These are phyloP conservation scores for Penicillium lividum DNA, from an alignment of 495 filamentous ascomycete species.

Conservation along the genomic window DNA sequence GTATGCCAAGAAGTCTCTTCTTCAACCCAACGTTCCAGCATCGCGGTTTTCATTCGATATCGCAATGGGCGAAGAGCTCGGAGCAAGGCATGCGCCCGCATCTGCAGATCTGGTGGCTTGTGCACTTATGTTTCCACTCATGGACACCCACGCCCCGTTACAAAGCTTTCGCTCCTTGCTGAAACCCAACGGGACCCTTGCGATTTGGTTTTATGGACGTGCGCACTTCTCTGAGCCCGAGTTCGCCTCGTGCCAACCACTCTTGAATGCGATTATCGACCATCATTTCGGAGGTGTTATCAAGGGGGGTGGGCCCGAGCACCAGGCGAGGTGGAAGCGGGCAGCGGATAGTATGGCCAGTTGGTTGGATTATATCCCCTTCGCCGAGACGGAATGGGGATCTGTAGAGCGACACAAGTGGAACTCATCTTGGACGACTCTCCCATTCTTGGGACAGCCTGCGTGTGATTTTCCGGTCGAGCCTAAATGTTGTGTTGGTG, in stretches of 20 bases:
- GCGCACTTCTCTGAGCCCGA: not conserved
- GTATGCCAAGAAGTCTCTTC: not conserved
- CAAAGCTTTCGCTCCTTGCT: not conserved
- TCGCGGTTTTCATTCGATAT: not conserved
- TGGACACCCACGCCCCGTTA: not conserved
- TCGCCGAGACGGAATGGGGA: not conserved
- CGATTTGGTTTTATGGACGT: constrained; percentile 3
- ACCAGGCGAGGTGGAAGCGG: not conserved
- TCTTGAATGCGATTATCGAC: not conserved
- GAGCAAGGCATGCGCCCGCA: not conserved
- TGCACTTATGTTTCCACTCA: not conserved
- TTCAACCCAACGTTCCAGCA: not conserved
- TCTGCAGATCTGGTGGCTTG: not conserved
- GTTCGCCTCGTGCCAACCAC: not conserved
- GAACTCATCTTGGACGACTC: not conserved
- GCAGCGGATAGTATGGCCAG: not conserved
- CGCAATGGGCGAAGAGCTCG: not conserved
- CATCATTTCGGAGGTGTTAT: not conserved
- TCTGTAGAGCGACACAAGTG: constrained; percentile 3
- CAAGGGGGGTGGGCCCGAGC: not conserved
- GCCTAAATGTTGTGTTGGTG: not conserved
- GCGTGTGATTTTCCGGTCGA: not conserved
- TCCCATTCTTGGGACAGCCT: not conserved
- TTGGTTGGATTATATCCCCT: not conserved
- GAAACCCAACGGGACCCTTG: not conserved